Evolutionary conservation across 257 asterid genomes (phyloP), one percentile per base, ranked within the genome.

Genomic region (Dorcoceras hygrometricum): DNA sequence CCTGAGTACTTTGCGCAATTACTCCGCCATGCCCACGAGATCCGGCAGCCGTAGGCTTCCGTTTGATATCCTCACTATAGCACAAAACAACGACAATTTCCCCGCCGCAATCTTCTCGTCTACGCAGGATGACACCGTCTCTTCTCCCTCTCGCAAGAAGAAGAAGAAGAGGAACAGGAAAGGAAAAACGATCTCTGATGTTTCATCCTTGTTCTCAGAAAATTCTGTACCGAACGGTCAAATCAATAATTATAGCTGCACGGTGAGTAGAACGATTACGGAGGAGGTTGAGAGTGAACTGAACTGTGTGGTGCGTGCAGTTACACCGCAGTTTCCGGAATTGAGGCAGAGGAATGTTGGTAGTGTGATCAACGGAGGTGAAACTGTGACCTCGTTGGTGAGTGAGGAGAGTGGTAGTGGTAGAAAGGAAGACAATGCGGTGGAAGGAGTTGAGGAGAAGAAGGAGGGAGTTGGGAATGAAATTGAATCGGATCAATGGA

Each of bases 311-410:
- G 83, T 71, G 70, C 68, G 76, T 70, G 70, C 71, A 48, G 77
- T 54, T 76, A 73, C 77, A 58, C 71, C 82, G 68, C 83, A 74
- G 69, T 85, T 66, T 63, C 79, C 85, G 67, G 88, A 79, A 70
- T 72, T 88, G 85, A 81, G 98, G 81, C 96, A 93, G 84, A 84
- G 98, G 83, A 93, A 83, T 81, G 86, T 86, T 76, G 84, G 73
- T 61, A 69, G 56, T 20, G 79, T 70, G 75, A 65, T 77, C 66
- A 80, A 67, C 64, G 89, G 87, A 71, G 86, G 46, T 46, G 31
- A 71, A 61, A 66, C 84, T 36, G 73, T 87, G 82, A 62, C 18
- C 54, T 46, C 54, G 6, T 48, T 71, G 62, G 78, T 63, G 69
- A 67, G 65, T 71, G 86, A 75, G 74, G 89, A 79, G 77, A 71